These are phyloP conservation scores for Oryza glaberrima DNA, from an alignment of 176 grass and related monocot species.

Conservation along the genomic window DNA sequence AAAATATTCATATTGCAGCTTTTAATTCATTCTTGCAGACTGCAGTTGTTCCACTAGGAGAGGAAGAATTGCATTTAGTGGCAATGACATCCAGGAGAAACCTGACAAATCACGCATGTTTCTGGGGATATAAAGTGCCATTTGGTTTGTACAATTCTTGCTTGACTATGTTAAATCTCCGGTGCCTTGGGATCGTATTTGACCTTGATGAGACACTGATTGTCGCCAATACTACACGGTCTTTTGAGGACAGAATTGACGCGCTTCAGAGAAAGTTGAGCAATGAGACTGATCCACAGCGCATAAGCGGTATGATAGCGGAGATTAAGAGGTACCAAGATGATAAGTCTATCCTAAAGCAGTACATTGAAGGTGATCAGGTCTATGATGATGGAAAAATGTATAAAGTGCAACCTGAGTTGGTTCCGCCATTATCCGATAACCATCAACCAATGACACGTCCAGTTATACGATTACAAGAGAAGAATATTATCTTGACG, in stretches of 20 bases:
- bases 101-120: constrained; percentile 65
- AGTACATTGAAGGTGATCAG: constrained; percentile 92
- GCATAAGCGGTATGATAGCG: constrained; percentile 75
- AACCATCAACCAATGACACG: constrained; percentile 83
- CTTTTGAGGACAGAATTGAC: constrained; percentile 97
- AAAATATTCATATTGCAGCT: constrained; percentile 6
- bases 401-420: constrained; percentile 91
- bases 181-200: constrained; percentile 94
- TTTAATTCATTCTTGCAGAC: constrained; percentile 65
- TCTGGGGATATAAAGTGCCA: constrained; percentile 91
- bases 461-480: constrained; percentile 94
- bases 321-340: constrained; percentile 99
- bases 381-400: constrained; percentile 85
- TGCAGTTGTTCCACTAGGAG: constrained; percentile 78
- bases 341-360: constrained; percentile 86
- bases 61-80: constrained; percentile 95
- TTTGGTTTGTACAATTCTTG: constrained; percentile 78
- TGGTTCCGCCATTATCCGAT: constrained; percentile 86
- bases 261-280: constrained; percentile 87
- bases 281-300: constrained; percentile 83
- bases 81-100: constrained; percentile 83
- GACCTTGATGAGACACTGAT: constrained; percentile 98
- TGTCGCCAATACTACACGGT: constrained; percentile 82
- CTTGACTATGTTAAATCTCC: constrained; percentile 89
- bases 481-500: constrained; percentile 90